Evolutionary conservation across 805 yeast genomes (phyloP).

Genomic region (Yamadazyma takamatsuzukensis): DNA sequence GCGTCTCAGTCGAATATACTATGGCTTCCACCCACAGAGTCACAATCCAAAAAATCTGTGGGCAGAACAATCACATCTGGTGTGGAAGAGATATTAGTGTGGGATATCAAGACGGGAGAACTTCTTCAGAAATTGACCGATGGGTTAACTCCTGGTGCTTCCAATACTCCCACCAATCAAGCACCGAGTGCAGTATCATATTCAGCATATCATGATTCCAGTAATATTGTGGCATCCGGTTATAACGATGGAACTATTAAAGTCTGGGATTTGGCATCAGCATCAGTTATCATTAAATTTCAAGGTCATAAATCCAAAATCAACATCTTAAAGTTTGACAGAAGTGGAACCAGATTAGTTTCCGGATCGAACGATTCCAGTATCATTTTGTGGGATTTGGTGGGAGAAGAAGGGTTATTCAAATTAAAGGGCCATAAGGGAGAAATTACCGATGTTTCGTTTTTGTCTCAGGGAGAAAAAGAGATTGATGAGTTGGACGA

Average conservation of each 20-base stretch:
- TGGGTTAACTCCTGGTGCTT: slow-evolving; percentile 69
- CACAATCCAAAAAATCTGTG: slow-evolving; percentile 41
- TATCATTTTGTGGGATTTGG: slow-evolving; percentile 91
- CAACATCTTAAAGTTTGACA: slow-evolving; percentile 67
- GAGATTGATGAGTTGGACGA: slow-evolving; percentile 56
- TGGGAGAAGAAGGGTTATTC: slow-evolving; percentile 84
- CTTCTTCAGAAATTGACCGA: slow-evolving; percentile 53
- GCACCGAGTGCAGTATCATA: slow-evolving; percentile 65
- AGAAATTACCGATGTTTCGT: slow-evolving; percentile 72
- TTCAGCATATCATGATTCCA: slow-evolving; percentile 55
- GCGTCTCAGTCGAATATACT: slow-evolving; percentile 69
- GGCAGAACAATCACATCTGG: slow-evolving; percentile 81
- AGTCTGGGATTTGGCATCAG: slow-evolving; percentile 85
- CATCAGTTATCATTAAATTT: slow-evolving; percentile 72
- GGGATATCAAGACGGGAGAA: slow-evolving; percentile 94
- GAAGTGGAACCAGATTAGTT: slow-evolving; percentile 75
- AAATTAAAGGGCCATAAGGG: slow-evolving; percentile 88
- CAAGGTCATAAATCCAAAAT: slow-evolving; percentile 88
- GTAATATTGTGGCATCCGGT: slow-evolving; percentile 82
- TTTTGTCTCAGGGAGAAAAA: slow-evolving; percentile 30
- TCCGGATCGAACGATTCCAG: slow-evolving; percentile 86
- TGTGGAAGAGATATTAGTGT: slow-evolving; percentile 75
- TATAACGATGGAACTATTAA: slow-evolving; percentile 85
- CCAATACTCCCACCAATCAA: slow-evolving; percentile 56
- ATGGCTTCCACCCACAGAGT: slow-evolving; percentile 55